Percentiles rank a stretch among this genome's conserved stretches.
Conservation (phyloP, 805 yeast species). For the Brettanomyces naardenensis region DNA sequence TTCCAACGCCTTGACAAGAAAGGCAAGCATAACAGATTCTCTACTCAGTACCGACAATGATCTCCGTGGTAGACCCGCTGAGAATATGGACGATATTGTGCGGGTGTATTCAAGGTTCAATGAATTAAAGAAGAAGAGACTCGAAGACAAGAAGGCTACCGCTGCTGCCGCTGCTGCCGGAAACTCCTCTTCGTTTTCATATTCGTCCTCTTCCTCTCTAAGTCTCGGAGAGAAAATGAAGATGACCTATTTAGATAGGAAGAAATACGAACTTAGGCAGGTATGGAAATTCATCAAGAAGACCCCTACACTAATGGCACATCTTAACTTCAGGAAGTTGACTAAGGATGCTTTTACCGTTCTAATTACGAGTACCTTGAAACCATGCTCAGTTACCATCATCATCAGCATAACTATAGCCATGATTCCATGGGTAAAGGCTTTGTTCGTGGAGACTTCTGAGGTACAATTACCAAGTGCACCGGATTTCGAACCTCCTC, state of each 20-base stretch:
- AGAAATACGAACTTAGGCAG: not conserved
- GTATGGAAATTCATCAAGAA: not conserved
- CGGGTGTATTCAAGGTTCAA: slow-evolving; percentile 44
- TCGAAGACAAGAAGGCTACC: not conserved
- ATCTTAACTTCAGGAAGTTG: slow-evolving; percentile 3
- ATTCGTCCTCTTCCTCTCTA: not conserved
- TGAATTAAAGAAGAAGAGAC: slow-evolving; percentile 6
- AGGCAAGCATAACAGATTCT: slow-evolving; percentile 10
- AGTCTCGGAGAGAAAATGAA: not conserved
- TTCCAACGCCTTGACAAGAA: slow-evolving; percentile 3
- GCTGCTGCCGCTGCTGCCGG: not conserved
- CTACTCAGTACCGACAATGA: slow-evolving; percentile 16
- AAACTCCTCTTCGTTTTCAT: not conserved
- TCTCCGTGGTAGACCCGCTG: slow-evolving; percentile 22
- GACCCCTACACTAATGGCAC: not conserved
- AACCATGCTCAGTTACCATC: slow-evolving; percentile 72
- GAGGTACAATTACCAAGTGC: slow-evolving; percentile 54
- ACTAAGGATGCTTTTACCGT: not conserved
- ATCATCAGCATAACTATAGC: slow-evolving; percentile 56
- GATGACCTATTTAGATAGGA: not conserved
- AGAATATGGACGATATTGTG: slow-evolving; percentile 38
- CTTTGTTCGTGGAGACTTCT: slow-evolving; percentile 49
- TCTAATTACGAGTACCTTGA: slow-evolving; percentile 1
- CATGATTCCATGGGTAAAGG: slow-evolving; percentile 83
- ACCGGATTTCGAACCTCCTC: slow-evolving; percentile 78